Base-by-base conservation (phyloP, 257 asterid species). In the Mentha longifolia region DNA sequence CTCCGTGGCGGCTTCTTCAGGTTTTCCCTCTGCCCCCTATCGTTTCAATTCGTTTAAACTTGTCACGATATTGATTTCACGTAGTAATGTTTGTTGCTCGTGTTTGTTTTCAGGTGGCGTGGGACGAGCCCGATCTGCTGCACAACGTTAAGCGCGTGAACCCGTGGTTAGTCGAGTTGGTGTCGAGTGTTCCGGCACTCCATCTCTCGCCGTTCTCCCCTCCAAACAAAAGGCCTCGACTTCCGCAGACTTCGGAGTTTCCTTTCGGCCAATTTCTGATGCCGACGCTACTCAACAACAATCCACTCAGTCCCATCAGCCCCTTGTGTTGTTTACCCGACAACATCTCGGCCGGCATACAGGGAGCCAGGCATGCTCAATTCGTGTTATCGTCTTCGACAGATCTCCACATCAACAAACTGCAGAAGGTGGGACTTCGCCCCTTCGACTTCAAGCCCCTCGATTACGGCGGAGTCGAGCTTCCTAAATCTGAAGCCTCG, bases 321-420 rank as follows among this genome's bases (percentile, higher is more conserved):
- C 92, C 89, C 67, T 78, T 89, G 81, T 84, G 85, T 77, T 84
- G 85, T 87, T 77, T 81, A 61, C 82, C 85, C 11, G 89, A 85
- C 88, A 84, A 76, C 82, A 78, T 88, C 20, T 78, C 86, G 77
- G 78, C 97, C 77, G 95, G 95, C 88, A 83, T 89, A 87, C 97
- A 91, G 97, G 97, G 97, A 88, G 95, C 95, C 97, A 91, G 97
- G 96, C 97, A 88, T 81, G 79, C 87, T 79, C 89, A 84, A 54
- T 81, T 71, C 41, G 75, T 85, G 71, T 71, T 78, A 78, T 67
- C 87, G 78, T 67, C 87, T 47, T 78, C 89, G 20, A 37, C 83
- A 8, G 86, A 88, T 81, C 81, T 77, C 77, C 90, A 73, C 41
- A 70, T 76, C 78, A 80, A 84, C 74, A 81, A 76, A 46, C 82